Base-by-base conservation (phyloP, 345 rosid genomes). In the Melastoma malabathricum region DNA sequence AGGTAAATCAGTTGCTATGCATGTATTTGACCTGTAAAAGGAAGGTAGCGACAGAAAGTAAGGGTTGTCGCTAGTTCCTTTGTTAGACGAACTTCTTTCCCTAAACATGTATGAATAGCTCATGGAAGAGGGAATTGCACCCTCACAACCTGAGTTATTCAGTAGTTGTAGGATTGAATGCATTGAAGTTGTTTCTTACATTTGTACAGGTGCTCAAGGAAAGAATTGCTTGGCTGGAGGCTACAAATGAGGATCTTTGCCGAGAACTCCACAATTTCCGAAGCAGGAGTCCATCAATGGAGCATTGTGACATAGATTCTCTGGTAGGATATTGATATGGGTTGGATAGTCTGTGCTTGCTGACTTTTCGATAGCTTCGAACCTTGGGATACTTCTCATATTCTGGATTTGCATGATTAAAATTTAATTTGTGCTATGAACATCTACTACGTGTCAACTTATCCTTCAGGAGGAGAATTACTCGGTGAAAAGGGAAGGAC, bases 211-310 rank as follows among this genome's bases (percentile, higher is more conserved):
- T 75, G 60, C 88, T 92, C 50, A 88, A 83, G 69, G 97, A 92
- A 73, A 76, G 88, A 64, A 84, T 92, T 63, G 80, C 80, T 67
- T 79, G 84, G 75, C 97, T 92, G 59, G 98, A 92, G 79, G 82
- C 84, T 63, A 77, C 88, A 18, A 92, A 92, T 52, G 94, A 82
- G 64, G 81, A 88, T 59, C 98, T 92, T 44, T 81, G 88, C 59
- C 90, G 88, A 16, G 83, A 92, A 72, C 98, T 92, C 64, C 86
- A 84, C 47, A 86, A 74, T 48, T 84, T 79, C 68, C 83, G 86
- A 44, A 76, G 75, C 75, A 84, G 82, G 73, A 70, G 77, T 63
- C 62, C 62, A 47, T 50, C 68, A 43, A 66, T 67, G 43, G 82
- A 79, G 55, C 80, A 59, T 54, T 72, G 78, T 38, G 97, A 87